Conservation (phyloP, 2,329 filamentous ascomycete genomes). For the Podosphaera leucotricha region DNA sequence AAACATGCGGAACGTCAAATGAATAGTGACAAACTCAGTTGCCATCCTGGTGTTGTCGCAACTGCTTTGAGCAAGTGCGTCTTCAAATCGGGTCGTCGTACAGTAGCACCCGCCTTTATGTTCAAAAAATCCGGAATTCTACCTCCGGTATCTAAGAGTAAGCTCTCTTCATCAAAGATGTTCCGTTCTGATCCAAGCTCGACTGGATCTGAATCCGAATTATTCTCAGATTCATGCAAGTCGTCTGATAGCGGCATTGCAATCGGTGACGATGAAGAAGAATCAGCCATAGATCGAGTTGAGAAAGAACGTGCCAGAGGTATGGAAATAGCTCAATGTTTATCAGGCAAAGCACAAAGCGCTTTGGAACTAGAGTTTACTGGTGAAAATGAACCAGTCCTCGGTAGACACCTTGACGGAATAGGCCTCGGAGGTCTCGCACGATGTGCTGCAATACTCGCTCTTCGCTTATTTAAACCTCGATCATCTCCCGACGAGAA, state of each 20-base stretch:
- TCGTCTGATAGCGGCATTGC: conserved; percentile 9
- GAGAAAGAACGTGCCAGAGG: conserved; percentile 8
- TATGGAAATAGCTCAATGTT: conserved; percentile 6
- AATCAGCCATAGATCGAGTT: conserved; percentile 4
- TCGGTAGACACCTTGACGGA: conserved; percentile 18
- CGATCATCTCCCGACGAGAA: not conserved
- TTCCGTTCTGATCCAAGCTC: not conserved
- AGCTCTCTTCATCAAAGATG: not conserved
- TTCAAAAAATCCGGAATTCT: conserved; percentile 50
- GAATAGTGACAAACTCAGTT: conserved; percentile 3
- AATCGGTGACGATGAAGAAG: conserved; percentile 3
- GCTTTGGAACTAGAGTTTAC: conserved; percentile 10
- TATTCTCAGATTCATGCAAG: conserved; percentile 1
- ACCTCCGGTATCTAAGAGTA: conserved; percentile 43
- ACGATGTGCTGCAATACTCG: not conserved
- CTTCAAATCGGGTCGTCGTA: conserved; percentile 59
- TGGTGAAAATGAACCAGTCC: conserved; percentile 9
- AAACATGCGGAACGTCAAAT: conserved; percentile 16
- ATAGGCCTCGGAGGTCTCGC: conserved; percentile 16
- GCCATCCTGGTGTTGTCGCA: conserved; percentile 41
- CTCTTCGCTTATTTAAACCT: not conserved
- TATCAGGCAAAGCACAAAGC: conserved; percentile 7
- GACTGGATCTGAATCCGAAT: not conserved
- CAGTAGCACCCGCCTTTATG: conserved; percentile 58
- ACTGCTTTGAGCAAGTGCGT: conserved; percentile 44